phyloP scores from a whole-genome alignment of 495 filamentous ascomycete species.

The Zalerion maritima region DNA sequence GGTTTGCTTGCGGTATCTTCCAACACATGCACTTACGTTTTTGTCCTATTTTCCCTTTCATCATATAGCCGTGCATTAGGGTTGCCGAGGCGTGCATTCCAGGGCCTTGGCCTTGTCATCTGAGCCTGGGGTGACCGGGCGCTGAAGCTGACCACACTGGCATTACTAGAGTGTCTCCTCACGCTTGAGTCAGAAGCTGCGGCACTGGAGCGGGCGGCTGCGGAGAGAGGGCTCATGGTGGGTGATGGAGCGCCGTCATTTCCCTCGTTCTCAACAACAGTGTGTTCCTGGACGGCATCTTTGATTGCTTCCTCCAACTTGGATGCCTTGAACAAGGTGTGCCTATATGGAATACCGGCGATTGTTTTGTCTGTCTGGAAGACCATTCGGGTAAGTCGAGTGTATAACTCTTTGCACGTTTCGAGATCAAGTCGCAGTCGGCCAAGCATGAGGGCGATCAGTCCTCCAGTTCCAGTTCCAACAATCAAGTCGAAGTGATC shows the following conservation, averaged over 20 bases:
- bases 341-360: conserved; percentile 82
- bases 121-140: conserved; percentile 28
- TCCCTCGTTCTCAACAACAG: conserved; percentile 64
- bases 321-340: conserved; percentile 90
- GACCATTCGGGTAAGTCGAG: conserved; percentile 81
- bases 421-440: conserved; percentile 83
- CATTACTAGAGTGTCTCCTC: conserved; percentile 40
- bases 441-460: conserved; percentile 94
- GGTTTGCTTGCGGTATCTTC: background rate
- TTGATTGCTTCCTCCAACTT: conserved; percentile 89
- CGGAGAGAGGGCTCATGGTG: conserved; percentile 17
- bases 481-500: conserved; percentile 96
- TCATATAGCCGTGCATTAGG: conserved; percentile 65
- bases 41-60: conserved; percentile 68
- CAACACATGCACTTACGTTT: conserved; percentile 51
- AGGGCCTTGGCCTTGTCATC: conserved; percentile 15
- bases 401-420: conserved; percentile 91
- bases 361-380: conserved; percentile 98
- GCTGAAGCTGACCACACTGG: conserved; percentile 47
- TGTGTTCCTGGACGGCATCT: conserved; percentile 78
- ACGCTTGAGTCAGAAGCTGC: conserved; percentile 15
- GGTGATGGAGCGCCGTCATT: conserved; percentile 39
- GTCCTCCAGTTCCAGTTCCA: conserved; percentile 84
- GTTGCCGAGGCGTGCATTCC: conserved; percentile 41
- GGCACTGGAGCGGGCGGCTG: conserved; percentile 23